Conservation (phyloP, 805 yeast species). For the Tetrapisispora iriomotensis region DNA sequence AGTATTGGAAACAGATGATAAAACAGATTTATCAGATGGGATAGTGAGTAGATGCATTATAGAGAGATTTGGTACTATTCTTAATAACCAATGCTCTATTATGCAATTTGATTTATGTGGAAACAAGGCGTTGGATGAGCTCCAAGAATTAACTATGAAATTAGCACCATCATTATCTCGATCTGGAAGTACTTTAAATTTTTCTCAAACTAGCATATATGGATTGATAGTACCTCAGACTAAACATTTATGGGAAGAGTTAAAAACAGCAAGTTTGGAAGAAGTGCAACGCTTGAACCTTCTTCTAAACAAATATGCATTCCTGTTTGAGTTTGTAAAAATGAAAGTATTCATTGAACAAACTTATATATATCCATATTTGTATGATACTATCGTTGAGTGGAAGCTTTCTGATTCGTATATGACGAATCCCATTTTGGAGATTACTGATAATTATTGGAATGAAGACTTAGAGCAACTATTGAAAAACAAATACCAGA, state of each 20-base stretch:
- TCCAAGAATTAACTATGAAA: background rate
- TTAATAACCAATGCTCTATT: background rate
- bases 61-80: background rate
- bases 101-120: no score
- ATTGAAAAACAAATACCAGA: background rate
- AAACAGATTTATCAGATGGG: background rate
- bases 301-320: background rate
- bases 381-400: background rate
- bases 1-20: background rate
- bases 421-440: background rate
- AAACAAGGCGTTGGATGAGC: no score
- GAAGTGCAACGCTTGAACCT: background rate
- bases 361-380: background rate
- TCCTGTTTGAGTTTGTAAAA: background rate
- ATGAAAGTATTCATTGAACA: background rate
- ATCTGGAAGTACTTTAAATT: slow-evolving; percentile 10
- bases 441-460: background rate
- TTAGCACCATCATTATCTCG: slow-evolving; percentile 12
- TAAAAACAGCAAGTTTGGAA: slow-evolving; percentile 18
- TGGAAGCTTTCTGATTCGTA: background rate
- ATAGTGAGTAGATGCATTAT: background rate
- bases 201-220: slow-evolving; percentile 19
- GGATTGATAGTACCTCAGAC: slow-evolving; percentile 7
- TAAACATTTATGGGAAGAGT: slow-evolving; percentile 9
- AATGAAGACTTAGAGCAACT: background rate